Evolutionary conservation across 805 yeast genomes (phyloP).

Genomic region (Teunomyces tritomae): DNA sequence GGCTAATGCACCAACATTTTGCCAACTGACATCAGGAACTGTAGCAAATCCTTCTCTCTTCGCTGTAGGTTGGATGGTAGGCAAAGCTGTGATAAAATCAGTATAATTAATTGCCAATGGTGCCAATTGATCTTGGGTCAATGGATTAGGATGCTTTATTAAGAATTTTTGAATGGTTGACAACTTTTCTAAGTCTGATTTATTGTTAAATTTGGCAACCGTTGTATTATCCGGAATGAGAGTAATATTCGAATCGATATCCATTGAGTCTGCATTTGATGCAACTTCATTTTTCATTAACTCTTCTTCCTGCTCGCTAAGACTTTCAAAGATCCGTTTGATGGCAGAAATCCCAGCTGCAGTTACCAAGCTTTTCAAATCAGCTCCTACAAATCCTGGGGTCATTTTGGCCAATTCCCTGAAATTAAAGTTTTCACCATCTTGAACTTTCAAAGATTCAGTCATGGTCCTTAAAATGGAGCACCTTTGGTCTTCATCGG

Average conservation of each 20-base stretch:
- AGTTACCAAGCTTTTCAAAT: constrained; percentile 85
- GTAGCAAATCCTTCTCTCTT: constrained; percentile 98
- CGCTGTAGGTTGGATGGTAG: constrained; percentile 94
- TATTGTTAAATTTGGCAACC: constrained; percentile 29
- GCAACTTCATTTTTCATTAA: constrained; percentile 6
- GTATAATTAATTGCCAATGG: constrained; percentile 72
- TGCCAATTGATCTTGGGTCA: constrained; percentile 70
- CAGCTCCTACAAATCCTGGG: constrained; percentile 98
- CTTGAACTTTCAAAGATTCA: constrained; percentile 53
- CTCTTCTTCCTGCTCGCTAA: constrained; percentile 43
- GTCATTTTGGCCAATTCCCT: constrained; percentile 80
- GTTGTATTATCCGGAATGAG: constrained; percentile 6
- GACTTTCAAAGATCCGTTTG: constrained; percentile 76
- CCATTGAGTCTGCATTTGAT: constrained; percentile 26
- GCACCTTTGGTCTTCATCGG: constrained; percentile 78
- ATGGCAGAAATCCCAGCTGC: constrained; percentile 96
- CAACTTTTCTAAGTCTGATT: constrained; percentile 34
- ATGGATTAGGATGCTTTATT: constrained; percentile 71
- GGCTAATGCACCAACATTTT: constrained; percentile 85
- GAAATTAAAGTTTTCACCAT: constrained; percentile 62
- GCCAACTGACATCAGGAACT: constrained; percentile 96
- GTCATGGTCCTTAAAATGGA: constrained; percentile 78
- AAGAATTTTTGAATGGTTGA: constrained; percentile 76
- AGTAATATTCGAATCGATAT: constrained; percentile 21
- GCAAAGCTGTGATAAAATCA: constrained; percentile 83